Base-by-base conservation (phyloP, 805 yeast genomes). In the Cyberlindnera maritima region DNA sequence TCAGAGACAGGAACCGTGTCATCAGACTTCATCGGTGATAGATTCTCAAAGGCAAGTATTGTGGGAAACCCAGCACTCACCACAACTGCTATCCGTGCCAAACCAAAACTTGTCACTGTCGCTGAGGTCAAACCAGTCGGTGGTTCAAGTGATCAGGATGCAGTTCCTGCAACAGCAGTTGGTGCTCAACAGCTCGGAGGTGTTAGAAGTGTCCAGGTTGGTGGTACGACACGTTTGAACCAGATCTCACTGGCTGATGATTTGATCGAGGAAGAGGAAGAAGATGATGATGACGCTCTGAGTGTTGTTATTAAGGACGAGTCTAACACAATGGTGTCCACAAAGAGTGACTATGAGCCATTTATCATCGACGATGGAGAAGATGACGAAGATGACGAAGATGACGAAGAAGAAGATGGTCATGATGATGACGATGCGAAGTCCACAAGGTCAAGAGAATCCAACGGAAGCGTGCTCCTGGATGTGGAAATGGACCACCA, bases 71-170 rank as follows among this genome's bases (percentile, higher is more conserved):
- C 73, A 5, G 65, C 69, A 17, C 46, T 52, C 26, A 68, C 70
- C 32, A 84, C 83, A 60, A 85, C 90, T 0, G 95, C 94, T 2
- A 83, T 86, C 47, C 77, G 83, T 49, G 94, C 87, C 2, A 80
- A 76, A 59, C 94, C 96, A 1, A 75, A 76, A 54, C 69, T 88
- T 50, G 85, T 88, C n/a, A 74, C 75, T 44, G 76, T 80, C 2
- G 44, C 33, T 4, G 46, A 29, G 4, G 36, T 14, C 7, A 39
- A 40, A 11, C 34, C 33, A 18, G 25, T n/a, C 4, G 34, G 25
- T 13, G 20, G 21, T 14, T 19, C 34, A 12, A 6, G 6, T 8
- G 35, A 39, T 14, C 50, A 53, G 8, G 64, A 55, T n/a, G 48
- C 46, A 1, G 36, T 51, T 3, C 62, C 61, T 17, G 20, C 35